phyloP scores from a whole-genome alignment of 306 rosid genomes.

The Cicer yamashitae region DNA sequence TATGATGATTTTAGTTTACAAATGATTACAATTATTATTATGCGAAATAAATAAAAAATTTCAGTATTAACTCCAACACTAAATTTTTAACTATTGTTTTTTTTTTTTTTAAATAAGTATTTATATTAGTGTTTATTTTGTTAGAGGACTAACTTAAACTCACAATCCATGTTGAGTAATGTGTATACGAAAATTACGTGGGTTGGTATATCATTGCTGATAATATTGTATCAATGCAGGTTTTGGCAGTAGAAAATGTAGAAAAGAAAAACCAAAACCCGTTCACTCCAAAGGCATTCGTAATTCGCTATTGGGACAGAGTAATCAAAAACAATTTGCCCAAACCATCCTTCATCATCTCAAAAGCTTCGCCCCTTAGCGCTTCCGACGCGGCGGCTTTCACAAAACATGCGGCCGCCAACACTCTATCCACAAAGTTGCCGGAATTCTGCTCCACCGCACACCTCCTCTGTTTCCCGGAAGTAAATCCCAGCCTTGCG shows the following conservation, averaged over 20 bases:
- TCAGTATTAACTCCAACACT: neutral
- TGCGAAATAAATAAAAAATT: neutral
- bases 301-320: slow-evolving; percentile 78
- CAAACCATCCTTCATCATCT: slow-evolving; percentile 61
- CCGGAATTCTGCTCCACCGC: slow-evolving; percentile 83
- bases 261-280: slow-evolving; percentile 67
- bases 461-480: slow-evolving; percentile 73
- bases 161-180: too few relatives aligned
- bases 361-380: slow-evolving; percentile 73
- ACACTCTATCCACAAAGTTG: slow-evolving; percentile 59
- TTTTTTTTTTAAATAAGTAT: neutral
- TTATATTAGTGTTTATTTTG: neutral
- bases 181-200: too few relatives aligned
- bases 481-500: slow-evolving; percentile 51
- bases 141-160: too few relatives aligned
- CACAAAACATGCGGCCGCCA: slow-evolving; percentile 56
- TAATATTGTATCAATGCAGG: slow-evolving; percentile 56
- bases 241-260: slow-evolving; percentile 34
- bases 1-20: too few relatives aligned
- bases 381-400: slow-evolving; percentile 60
- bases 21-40: too few relatives aligned
- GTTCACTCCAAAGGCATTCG: slow-evolving; percentile 68
- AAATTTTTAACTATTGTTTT: neutral
- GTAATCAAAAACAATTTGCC: slow-evolving; percentile 53
- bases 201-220: too few relatives aligned